These are phyloP conservation scores for Penicillium robsamsonii DNA, from an alignment of 495 filamentous ascomycete genomes.

Conservation along the genomic window DNA sequence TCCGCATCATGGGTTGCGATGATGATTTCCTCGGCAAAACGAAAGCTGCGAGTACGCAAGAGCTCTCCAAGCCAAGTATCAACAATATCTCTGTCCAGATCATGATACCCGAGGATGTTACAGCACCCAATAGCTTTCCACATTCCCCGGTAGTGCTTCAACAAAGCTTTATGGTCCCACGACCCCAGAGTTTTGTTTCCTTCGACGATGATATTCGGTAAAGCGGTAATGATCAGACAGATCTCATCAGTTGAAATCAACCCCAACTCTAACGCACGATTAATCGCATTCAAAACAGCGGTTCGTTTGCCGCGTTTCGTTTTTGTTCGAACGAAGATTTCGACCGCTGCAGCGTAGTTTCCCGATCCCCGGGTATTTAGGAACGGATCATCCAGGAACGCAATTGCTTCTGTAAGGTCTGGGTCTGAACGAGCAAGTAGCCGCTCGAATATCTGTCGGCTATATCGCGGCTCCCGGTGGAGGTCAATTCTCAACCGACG, in stretches of 20 bases:
- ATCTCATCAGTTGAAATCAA: slow-evolving; percentile 39
- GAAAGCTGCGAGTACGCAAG: slow-evolving; percentile 16
- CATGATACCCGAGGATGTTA: slow-evolving; percentile 34
- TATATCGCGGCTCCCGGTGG: slow-evolving; percentile 39
- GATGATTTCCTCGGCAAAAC: slow-evolving; percentile 36
- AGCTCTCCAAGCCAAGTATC: slow-evolving; percentile 37
- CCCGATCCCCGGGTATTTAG: slow-evolving; percentile 41
- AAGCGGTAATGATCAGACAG: slow-evolving; percentile 25
- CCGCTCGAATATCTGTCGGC: slow-evolving; percentile 40
- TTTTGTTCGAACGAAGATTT: slow-evolving; percentile 20
- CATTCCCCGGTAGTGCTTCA: slow-evolving; percentile 29
- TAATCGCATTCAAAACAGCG: slow-evolving; percentile 30
- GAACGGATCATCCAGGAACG: slow-evolving; percentile 44
- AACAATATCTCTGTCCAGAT: slow-evolving; percentile 30
- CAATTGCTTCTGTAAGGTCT: slow-evolving; percentile 28
- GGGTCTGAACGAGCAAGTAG: slow-evolving; percentile 25
- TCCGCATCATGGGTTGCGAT: slow-evolving; percentile 24
- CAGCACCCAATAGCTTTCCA: slow-evolving; percentile 44
- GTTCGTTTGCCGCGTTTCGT: slow-evolving; percentile 16
- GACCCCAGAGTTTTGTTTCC: slow-evolving; percentile 17
- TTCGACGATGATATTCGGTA: slow-evolving; percentile 25
- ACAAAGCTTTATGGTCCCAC: slow-evolving; percentile 18
- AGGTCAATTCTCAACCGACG: slow-evolving; percentile 36
- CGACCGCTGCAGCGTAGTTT: slow-evolving; percentile 36
- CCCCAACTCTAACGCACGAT: slow-evolving; percentile 40